Evolutionary conservation across 2,329 filamentous ascomycete species (phyloP), one percentile per base, ranked within the genome.

Genomic region (Aureobasidium leucospermi): DNA sequence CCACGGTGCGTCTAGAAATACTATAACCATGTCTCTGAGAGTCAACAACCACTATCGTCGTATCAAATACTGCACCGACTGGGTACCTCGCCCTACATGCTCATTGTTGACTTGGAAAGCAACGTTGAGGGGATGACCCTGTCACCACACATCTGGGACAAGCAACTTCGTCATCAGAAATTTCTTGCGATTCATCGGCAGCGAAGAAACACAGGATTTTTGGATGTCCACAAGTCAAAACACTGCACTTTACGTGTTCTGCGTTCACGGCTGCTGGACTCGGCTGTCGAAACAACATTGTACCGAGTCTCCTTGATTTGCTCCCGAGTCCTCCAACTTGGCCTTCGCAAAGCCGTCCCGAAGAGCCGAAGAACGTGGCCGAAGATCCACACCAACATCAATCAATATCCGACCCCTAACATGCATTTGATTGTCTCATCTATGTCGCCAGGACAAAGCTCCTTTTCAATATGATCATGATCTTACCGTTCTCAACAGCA

Each of bases 351-450:
- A 52, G 36, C 48, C 48, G 48, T 41, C 23, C 36, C 36, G 34
- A 52, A 31, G 34, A 42, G 51, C 51, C 51, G 51, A 55, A 34
- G 15, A 42, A 43, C 38, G 38, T 43, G 51, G 51, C 48, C 34
- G 34, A 52, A 39, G 48, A 36, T 36, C 47, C 47, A 38, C 47
- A 23, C 8, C 6, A 13, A 49, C 47, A 49, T 28, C 47, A n/a
- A 49, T 13, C 32, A 49, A 38, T 41, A 52, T 41, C 48, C 48
- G 48, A n/a, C 15, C 15, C 48, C 10, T 55, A 38, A 34, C 49
- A n/a, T 34, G 28, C 38, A 16, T 41, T 55, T 55, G 38, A 43
- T 55, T 55, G 51, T 55, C 39, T 55, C 51, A 43, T 43, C 15
- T 32, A 13, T 55, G 51, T 55, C 39, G 51, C 49, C 23, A 55